Evolutionary conservation across 2,329 filamentous ascomycete species (phyloP), one percentile per base, ranked within the genome.

Genomic region (Grosmannia serpens): DNA sequence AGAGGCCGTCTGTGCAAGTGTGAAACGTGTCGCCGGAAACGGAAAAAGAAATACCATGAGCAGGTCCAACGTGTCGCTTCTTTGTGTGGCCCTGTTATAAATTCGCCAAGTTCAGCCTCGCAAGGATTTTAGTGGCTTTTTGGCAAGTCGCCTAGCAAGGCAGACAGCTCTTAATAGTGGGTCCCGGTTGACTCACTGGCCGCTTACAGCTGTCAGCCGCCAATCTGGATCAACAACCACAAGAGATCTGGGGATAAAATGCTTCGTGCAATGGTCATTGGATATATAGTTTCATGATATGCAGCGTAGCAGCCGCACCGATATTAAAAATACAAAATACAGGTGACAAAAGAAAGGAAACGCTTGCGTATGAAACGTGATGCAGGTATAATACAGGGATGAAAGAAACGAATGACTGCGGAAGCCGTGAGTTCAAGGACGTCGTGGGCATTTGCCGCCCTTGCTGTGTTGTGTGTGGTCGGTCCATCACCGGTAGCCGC

Each of bases 401-500:
- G 20, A 41, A 26, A 24, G 52, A 33, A 29, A 51, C 24, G 22
- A 50, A n/a, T 7, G 31, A 3, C 29, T 53, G 35, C 4, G 11
- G 13, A 44, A 22, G 51, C 20, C 24, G 31, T 22, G 33, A 11
- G n/a, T 33, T n/a, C n/a, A n/a, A 53, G 20, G 22, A 17, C 24
- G 26, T 29, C 5, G 35, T 38, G 8, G 13, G 24, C 1, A 20
- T 15, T 27, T n/a, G n/a, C n/a, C n/a, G n/a, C n/a, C n/a, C n/a
- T n/a, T n/a, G n/a, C n/a, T n/a, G n/a, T n/a, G n/a, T n/a, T n/a
- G n/a, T n/a, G n/a, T n/a, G n/a, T n/a, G n/a, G n/a, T n/a, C n/a
- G n/a, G n/a, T n/a, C n/a, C 13, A 49, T 75, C 68, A 80, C 70
- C 77, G 72, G 67, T 78, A 79, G 59, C 70, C 67, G 62, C 73